A percentile compares a stretch with the other conserved stretches of the same genome.
Conservation (phyloP, 257 asterid species). For the Solanum chiquidenum region DNA sequence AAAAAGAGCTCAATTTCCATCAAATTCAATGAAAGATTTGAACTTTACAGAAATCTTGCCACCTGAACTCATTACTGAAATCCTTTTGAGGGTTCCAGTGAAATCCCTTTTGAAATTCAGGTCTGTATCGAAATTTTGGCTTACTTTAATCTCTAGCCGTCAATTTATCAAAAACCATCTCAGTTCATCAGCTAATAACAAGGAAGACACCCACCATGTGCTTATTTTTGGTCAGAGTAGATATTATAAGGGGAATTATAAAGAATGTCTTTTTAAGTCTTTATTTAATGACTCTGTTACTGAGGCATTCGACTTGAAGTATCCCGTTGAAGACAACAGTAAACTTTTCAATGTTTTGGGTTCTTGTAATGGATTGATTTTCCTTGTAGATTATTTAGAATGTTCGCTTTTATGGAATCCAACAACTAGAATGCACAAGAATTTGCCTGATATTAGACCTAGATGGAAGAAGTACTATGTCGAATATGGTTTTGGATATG, state of each 20-base stretch:
- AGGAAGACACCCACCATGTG: neutral
- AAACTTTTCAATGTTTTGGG: neutral
- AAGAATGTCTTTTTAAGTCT: neutral
- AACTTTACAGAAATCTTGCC: neutral
- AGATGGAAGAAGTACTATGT: neutral
- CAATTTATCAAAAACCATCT: constrained; percentile 27
- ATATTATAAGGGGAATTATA: too few species aligned
- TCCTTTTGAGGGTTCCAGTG: neutral
- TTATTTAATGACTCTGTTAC: neutral
- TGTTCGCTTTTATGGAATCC: neutral
- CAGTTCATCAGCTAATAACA: neutral
- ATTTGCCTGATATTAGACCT: neutral
- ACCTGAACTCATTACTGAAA: neutral
- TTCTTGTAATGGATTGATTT: neutral
- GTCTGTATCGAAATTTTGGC: constrained; percentile 46
- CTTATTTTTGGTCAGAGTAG: neutral
- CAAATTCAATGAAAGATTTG: neutral
- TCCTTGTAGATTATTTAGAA: neutral
- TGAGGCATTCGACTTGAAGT: neutral
- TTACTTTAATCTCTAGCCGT: constrained; percentile 21
- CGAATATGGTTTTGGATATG: neutral
- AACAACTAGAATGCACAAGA: neutral
- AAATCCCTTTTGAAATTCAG: neutral
- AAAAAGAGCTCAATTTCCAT: neutral
- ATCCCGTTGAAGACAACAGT: neutral